These are phyloP conservation scores for Penicillium paradoxum DNA, from an alignment of 495 filamentous ascomycete genomes.

Conservation along the genomic window DNA sequence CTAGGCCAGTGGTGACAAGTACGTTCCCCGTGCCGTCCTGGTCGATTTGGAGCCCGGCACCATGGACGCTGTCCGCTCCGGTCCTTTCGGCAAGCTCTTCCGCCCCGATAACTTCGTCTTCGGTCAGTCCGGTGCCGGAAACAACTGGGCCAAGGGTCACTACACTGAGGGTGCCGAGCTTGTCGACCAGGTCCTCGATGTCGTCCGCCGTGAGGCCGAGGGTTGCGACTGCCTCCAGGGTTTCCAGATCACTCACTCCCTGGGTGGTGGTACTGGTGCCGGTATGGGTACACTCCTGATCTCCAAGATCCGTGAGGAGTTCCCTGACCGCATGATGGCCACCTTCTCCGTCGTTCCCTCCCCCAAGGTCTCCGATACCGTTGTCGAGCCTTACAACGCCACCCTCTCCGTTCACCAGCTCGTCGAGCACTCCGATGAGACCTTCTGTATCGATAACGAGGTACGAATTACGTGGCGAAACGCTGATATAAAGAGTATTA, in stretches of 20 bases:
- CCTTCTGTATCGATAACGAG: conserved; percentile 99
- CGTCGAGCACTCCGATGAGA: conserved; percentile 99
- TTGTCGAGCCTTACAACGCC: conserved; percentile 99
- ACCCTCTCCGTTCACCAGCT: conserved; percentile 99
- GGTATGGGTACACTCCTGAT: conserved; percentile 99
- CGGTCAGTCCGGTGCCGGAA: conserved; percentile 98
- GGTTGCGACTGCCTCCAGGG: conserved; percentile 99
- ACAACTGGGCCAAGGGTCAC: conserved; percentile 99
- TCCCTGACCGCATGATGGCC: conserved; percentile 99
- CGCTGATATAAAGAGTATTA: neutral
- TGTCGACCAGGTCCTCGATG: conserved; percentile 96
- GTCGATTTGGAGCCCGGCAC: conserved; percentile 97
- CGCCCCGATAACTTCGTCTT: conserved; percentile 99
- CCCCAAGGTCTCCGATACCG: conserved; percentile 99
- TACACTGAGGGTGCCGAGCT: conserved; percentile 99
- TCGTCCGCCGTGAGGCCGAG: conserved; percentile 98
- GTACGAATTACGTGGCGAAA: conserved; percentile 30
- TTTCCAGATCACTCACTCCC: conserved; percentile 99
- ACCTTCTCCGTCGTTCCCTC: conserved; percentile 99
- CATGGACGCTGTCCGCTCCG: conserved; percentile 99
- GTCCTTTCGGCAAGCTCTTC: conserved; percentile 99
- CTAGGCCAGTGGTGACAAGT: conserved; percentile 94
- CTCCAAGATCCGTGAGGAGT: conserved; percentile 99
- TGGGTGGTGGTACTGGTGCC: conserved; percentile 99
- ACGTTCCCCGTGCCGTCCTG: conserved; percentile 97